Evolutionary conservation across 1,139 yeast genomes (phyloP).

Genomic region (Kodamaea sp.): DNA sequence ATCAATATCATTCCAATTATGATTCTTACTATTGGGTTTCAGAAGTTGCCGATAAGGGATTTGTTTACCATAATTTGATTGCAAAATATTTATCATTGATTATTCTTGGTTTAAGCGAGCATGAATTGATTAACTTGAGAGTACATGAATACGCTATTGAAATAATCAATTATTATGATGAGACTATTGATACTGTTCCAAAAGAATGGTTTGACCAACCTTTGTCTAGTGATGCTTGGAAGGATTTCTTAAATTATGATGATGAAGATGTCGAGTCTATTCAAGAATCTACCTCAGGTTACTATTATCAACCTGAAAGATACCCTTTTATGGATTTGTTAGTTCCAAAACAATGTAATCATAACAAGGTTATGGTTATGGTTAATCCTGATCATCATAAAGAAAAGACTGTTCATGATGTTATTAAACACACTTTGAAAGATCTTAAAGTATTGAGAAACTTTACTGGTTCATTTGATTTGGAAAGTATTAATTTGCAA

Average conservation of each 20-base stretch:
- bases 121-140: slow-evolving; percentile 45
- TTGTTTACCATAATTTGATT: slow-evolving; percentile 50
- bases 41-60: slow-evolving; percentile 52
- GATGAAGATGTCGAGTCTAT: slow-evolving; percentile 21
- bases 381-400: slow-evolving; percentile 11
- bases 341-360: slow-evolving; percentile 17
- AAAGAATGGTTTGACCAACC: slow-evolving; percentile 15
- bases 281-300: slow-evolving; percentile 22
- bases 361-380: slow-evolving; percentile 14
- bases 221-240: slow-evolving; percentile 15
- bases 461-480: slow-evolving; percentile 37
- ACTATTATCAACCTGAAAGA: slow-evolving; percentile 8
- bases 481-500: slow-evolving; percentile 30
- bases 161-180: slow-evolving; percentile 28
- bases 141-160: slow-evolving; percentile 35
- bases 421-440: slow-evolving; percentile 23
- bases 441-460: slow-evolving; percentile 27
- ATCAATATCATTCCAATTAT: slow-evolving; percentile 57
- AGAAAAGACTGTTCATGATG: slow-evolving; percentile 26
- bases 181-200: slow-evolving; percentile 31
- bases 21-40: slow-evolving; percentile 59
- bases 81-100: slow-evolving; percentile 59
- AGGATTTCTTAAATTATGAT: slow-evolving; percentile 18
- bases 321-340: slow-evolving; percentile 27
- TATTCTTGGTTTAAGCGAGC: slow-evolving; percentile 50